Evolutionary conservation across 2,329 filamentous ascomycete species (phyloP).

Genomic region (Leptoxyphium fumago): DNA sequence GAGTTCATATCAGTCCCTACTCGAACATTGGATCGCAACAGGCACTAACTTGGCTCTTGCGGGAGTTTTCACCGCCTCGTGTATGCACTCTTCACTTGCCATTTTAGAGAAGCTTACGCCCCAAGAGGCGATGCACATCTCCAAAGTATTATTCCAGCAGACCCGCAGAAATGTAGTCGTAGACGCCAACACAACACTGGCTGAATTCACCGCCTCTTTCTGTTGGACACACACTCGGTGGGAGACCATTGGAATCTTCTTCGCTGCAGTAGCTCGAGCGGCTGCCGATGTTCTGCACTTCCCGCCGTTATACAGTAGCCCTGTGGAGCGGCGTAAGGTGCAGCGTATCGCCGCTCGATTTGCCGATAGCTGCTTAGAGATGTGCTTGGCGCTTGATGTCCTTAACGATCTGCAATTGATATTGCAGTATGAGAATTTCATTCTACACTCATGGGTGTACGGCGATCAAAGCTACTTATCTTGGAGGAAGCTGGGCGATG

Average conservation of each 20-base stretch:
- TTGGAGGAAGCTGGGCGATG: conserved; percentile 33
- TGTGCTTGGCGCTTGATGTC: conserved; percentile 20
- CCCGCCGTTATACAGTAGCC: conserved; percentile 17
- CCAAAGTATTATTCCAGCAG: conserved; percentile 2
- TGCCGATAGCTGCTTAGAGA: conserved; percentile 23
- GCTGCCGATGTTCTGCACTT: conserved; percentile 17
- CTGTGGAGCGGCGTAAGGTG: conserved; percentile 18
- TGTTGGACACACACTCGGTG: conserved; percentile 17
- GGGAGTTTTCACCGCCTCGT: conserved; percentile 10
- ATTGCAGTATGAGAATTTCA: conserved; percentile 33
- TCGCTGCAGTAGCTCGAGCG: conserved; percentile 26
- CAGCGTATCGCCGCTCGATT: background rate
- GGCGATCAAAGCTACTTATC: conserved; percentile 33
- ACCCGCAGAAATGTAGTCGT: background rate
- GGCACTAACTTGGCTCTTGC: conserved; percentile 17
- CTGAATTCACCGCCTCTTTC: conserved; percentile 1
- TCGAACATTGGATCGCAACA: conserved; percentile 12
- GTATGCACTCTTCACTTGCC: conserved; percentile 6
- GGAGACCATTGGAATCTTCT: conserved; percentile 27
- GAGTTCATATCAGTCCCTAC: conserved; percentile 7
- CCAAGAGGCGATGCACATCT: conserved; percentile 1
- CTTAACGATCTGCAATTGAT: conserved; percentile 32
- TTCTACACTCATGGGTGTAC: conserved; percentile 29
- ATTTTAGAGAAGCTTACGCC: conserved; percentile 6
- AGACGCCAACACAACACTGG: background rate